Evolutionary conservation across 345 rosid species (phyloP).

Genomic region (Brassica nigra): DNA sequence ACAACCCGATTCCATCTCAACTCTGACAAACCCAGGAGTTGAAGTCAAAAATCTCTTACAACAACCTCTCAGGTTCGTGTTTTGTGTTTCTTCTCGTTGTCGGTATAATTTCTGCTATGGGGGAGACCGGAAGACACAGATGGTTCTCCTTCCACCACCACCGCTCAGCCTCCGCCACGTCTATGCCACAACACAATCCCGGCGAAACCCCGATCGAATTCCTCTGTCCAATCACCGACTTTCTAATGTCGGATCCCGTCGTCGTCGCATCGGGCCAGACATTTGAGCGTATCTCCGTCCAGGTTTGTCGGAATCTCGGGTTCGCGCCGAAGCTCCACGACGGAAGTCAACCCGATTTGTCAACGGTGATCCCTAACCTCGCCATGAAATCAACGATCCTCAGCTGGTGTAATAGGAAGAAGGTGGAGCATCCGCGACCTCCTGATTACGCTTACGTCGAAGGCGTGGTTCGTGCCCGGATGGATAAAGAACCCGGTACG

Average conservation of each 20-base stretch:
- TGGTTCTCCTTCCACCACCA: conserved; percentile 64
- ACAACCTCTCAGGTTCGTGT: conserved; percentile 13
- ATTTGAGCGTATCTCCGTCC: conserved; percentile 68
- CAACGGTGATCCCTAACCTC: conserved; percentile 63
- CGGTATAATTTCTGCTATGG: conserved; percentile 42
- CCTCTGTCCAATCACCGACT: conserved; percentile 63
- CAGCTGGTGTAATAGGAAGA: conserved; percentile 59
- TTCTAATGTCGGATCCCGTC: conserved; percentile 78
- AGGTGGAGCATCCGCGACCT: conserved; percentile 41
- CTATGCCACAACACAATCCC: conserved; percentile 15
- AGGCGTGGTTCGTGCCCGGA: conserved; percentile 48
- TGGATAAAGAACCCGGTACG: conserved; percentile 40
- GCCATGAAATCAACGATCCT: conserved; percentile 66
- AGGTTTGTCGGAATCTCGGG: conserved; percentile 61
- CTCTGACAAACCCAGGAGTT: conserved; percentile 14
- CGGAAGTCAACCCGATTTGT: conserved; percentile 60
- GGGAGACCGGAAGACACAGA: conserved; percentile 56
- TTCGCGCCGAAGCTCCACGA: conserved; percentile 52
- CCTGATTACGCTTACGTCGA: conserved; percentile 58
- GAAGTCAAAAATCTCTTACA: conserved; percentile 33
- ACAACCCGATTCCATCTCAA: background rate
- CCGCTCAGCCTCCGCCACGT: conserved; percentile 42
- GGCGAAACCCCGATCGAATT: conserved; percentile 60
- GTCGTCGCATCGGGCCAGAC: conserved; percentile 85
- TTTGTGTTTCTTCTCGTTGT: conserved; percentile 1